Percentiles rank a stretch among this genome's conserved stretches.
phyloP scores from a whole-genome alignment of 371 early-diverging fungal genomes.

The Lichtheimia ornata region DNA sequence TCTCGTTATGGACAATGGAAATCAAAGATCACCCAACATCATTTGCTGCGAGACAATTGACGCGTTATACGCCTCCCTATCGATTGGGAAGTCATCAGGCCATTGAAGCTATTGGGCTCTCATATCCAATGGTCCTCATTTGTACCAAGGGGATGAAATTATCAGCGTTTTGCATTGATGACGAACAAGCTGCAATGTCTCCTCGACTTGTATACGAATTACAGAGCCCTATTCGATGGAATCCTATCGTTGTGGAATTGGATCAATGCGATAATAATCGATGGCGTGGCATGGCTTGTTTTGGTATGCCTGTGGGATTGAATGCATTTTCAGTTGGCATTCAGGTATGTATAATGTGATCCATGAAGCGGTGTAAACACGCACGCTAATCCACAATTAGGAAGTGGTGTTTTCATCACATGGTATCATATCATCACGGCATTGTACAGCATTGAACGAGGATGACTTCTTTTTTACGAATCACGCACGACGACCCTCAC shows the following conservation, averaged over 20 bases:
- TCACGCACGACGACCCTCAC: not conserved
- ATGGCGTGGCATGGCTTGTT: constrained; percentile 39
- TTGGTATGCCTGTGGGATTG: constrained; percentile 31
- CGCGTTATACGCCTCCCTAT: constrained; percentile 15
- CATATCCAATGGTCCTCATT: constrained; percentile 31
- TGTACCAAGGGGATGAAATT: constrained; percentile 36
- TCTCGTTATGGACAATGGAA: constrained; percentile 39
- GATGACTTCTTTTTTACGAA: constrained; percentile 23
- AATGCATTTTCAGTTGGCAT: constrained; percentile 36
- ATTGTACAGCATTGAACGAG: constrained; percentile 25
- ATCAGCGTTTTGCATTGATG: constrained; percentile 28
- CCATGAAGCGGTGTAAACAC: not conserved
- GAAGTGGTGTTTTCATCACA: constrained; percentile 28
- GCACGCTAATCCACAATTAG: constrained; percentile 11
- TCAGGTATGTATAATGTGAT: constrained; percentile 25
- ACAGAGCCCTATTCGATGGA: constrained; percentile 37
- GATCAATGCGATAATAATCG: constrained; percentile 10
- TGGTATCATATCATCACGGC: constrained; percentile 28
- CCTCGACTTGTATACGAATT: constrained; percentile 30
- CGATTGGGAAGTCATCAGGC: not conserved
- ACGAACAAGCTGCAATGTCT: not conserved
- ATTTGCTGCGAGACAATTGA: constrained; percentile 8
- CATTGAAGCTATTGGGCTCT: constrained; percentile 29
- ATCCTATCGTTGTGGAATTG: constrained; percentile 26
- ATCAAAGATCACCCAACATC: not conserved